Conservation (phyloP, 768 basidiomycete species). For the Mycena leptocephala region DNA sequence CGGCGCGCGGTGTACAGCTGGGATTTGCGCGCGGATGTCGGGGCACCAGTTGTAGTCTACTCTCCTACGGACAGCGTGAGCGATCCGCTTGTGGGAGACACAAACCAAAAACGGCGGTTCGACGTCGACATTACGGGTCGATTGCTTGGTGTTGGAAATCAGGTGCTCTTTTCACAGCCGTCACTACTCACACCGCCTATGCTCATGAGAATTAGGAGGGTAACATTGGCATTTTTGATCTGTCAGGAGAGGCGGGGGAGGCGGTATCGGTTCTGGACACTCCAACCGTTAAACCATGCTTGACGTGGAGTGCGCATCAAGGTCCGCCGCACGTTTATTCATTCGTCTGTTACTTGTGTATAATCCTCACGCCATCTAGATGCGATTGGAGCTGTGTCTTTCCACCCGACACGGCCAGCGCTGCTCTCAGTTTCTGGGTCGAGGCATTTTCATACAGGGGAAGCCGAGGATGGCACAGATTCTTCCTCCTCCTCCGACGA, state of each 20-base stretch:
- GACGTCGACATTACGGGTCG: constrained; percentile 81
- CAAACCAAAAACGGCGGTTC: constrained; percentile 88
- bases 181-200: too few species aligned
- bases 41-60: constrained; percentile 59
- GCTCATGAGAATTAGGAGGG: too few species aligned
- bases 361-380: constrained; percentile 61
- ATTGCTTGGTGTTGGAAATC: constrained; percentile 77
- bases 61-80: constrained; percentile 19
- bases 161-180: constrained; percentile 61
- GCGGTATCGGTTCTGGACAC: constrained; percentile 28
- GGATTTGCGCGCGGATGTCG: constrained; percentile 80
- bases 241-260: constrained; percentile 43
- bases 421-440: constrained; percentile 85
- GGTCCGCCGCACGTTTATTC: constrained; percentile 57
- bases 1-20: constrained; percentile 77
- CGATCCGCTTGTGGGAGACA: constrained; percentile 41
- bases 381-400: constrained; percentile 79
- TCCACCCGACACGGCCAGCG: constrained; percentile 76
- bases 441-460: constrained; percentile 69
- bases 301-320: constrained; percentile 68
- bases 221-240: constrained; percentile 71
- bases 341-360: not conserved
- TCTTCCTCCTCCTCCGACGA: constrained; percentile 46
- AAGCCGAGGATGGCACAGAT: constrained; percentile 32
- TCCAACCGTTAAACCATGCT: constrained; percentile 38